Evolutionary conservation across 805 yeast species (phyloP).

Genomic region (Wickerhamomyces mucosus): DNA sequence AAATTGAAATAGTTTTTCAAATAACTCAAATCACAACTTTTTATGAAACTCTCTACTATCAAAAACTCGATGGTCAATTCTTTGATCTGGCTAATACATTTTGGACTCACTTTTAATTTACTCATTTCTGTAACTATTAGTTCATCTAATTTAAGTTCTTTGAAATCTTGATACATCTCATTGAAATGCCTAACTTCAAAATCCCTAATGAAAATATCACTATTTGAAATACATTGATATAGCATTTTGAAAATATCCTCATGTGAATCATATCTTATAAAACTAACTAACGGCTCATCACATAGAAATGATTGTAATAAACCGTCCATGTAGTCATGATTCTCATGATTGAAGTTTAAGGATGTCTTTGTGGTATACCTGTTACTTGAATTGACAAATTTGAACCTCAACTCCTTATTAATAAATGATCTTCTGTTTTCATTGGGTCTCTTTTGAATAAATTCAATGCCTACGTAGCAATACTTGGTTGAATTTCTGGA

Average conservation of each 20-base stretch:
- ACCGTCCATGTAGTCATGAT: slow-evolving; percentile 3
- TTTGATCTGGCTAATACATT: not conserved
- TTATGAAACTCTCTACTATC: not conserved
- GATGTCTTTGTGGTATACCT: not conserved
- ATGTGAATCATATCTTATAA: slow-evolving; percentile 1
- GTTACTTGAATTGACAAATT: not conserved
- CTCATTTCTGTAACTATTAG: no score
- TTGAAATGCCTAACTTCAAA: not conserved
- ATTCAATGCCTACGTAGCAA: slow-evolving; percentile 37
- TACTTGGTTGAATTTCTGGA: slow-evolving; percentile 76
- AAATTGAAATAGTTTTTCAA: slow-evolving; percentile 5
- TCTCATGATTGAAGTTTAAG: slow-evolving; percentile 1
- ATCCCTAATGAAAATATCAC: slow-evolving; percentile 1
- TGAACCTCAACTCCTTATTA: slow-evolving; percentile 4
- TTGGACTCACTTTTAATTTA: not conserved
- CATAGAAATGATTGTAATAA: slow-evolving; percentile 5
- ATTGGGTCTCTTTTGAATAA: slow-evolving; percentile 1
- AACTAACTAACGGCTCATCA: not conserved
- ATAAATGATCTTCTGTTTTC: slow-evolving; percentile 2
- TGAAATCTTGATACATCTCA: not conserved
- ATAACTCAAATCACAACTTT: not conserved
- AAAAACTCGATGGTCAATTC: not conserved
- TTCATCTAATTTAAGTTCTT: not conserved
- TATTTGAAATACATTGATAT: not conserved
- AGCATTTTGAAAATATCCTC: slow-evolving; percentile 1